phyloP scores from a whole-genome alignment of 129 eudicot genomes.

The Flaveria ramosissima region DNA sequence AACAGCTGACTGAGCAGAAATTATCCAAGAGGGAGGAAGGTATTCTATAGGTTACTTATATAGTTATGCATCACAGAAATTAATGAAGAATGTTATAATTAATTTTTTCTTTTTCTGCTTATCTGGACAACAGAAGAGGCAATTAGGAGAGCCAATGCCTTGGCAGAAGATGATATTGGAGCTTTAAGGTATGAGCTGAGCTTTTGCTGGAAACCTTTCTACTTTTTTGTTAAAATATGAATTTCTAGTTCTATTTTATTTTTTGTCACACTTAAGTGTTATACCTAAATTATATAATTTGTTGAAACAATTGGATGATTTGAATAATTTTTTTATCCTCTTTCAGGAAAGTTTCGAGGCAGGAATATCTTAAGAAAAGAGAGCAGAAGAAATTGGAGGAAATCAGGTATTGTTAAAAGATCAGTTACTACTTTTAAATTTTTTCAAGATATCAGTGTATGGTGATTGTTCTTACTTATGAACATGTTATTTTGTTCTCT shows the following conservation, averaged over 20 bases:
- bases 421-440: conserved; percentile 2
- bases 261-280: conserved; percentile 14
- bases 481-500: neutral
- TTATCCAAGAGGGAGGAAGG: conserved; percentile 84
- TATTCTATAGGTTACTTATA: conserved; percentile 27
- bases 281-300: neutral
- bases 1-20: conserved; percentile 77
- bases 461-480: conserved; percentile 10
- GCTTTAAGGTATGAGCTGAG: conserved; percentile 66
- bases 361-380: conserved; percentile 92
- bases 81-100: neutral
- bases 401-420: conserved; percentile 51
- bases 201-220: neutral
- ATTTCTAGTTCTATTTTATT: neutral
- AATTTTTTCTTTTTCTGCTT: conserved; percentile 17
- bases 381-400: conserved; percentile 88
- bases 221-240: neutral
- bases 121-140: conserved; percentile 72
- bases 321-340: neutral
- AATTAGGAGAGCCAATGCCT: conserved; percentile 78
- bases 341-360: conserved; percentile 82
- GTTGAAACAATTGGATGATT: conserved; percentile 15
- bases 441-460: neutral
- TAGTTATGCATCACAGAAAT: conserved; percentile 10
- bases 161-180: conserved; percentile 64